Conservation (phyloP, 2,329 filamentous ascomycete genomes). For the Fusarium sp. region DNA sequence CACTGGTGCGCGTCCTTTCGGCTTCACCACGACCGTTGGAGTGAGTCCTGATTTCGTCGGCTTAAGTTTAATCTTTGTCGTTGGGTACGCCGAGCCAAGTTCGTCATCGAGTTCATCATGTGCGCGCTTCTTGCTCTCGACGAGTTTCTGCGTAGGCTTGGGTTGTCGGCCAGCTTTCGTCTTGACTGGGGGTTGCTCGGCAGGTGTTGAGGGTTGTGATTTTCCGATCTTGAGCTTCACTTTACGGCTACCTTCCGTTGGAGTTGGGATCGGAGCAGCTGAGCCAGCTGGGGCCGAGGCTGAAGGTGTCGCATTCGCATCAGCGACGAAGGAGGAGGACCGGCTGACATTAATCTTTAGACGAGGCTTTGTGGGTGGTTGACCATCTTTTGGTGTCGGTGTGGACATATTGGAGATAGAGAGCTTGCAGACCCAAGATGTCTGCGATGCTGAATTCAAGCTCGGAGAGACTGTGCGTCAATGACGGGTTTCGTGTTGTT, state of each 20-base stretch:
- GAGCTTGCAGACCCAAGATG: slow-evolving; percentile 4
- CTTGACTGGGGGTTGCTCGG: slow-evolving; percentile 55
- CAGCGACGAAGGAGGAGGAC: slow-evolving; percentile 52
- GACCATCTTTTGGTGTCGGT: slow-evolving; percentile 41
- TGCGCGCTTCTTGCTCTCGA: slow-evolving; percentile 71
- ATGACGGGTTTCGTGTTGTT: background rate
- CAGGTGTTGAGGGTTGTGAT: slow-evolving; percentile 56
- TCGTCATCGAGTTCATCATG: slow-evolving; percentile 67
- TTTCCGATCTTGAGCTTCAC: slow-evolving; percentile 59
- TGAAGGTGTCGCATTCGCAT: slow-evolving; percentile 40
- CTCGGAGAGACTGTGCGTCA: background rate
- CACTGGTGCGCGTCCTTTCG: slow-evolving; percentile 75
- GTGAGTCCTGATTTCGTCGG: slow-evolving; percentile 54
- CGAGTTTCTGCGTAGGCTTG: slow-evolving; percentile 69
- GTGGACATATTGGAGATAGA: slow-evolving; percentile 48
- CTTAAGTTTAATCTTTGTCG: slow-evolving; percentile 68
- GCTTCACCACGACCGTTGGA: slow-evolving; percentile 64
- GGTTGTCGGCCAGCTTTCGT: slow-evolving; percentile 71
- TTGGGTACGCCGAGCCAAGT: slow-evolving; percentile 50
- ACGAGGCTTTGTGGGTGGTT: slow-evolving; percentile 52
- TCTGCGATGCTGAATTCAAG: slow-evolving; percentile 20
- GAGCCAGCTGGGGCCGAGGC: slow-evolving; percentile 7
- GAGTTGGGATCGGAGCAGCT: slow-evolving; percentile 33
- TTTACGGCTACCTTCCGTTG: slow-evolving; percentile 53
- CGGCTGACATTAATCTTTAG: slow-evolving; percentile 57